Percentiles rank a stretch among this genome's conserved stretches.
Evolutionary conservation across 2,329 filamentous ascomycete genomes (phyloP).

Genomic region (Sclerotiophoma versabilis): DNA sequence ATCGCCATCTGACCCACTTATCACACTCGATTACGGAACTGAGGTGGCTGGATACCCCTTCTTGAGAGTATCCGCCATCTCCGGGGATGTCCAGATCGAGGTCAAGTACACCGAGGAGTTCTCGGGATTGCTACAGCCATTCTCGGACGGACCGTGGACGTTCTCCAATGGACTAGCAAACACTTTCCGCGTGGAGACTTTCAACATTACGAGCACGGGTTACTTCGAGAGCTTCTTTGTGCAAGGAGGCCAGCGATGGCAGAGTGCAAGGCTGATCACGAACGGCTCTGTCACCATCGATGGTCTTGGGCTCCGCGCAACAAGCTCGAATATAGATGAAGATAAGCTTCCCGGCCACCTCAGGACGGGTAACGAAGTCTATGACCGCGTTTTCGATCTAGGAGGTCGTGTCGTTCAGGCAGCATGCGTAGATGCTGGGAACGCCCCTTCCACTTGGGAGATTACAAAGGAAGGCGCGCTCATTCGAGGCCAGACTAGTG

Average conservation of each 20-base stretch:
- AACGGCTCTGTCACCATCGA: conserved; percentile 43
- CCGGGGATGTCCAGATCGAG: conserved; percentile 12
- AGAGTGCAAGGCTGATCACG: conserved; percentile 48
- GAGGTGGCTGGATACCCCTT: conserved; percentile 28
- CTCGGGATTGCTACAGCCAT: not conserved
- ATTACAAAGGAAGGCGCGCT: conserved; percentile 46
- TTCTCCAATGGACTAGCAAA: conserved; percentile 25
- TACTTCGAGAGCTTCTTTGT: conserved; percentile 44
- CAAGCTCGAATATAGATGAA: conserved; percentile 29
- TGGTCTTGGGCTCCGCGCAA: conserved; percentile 43
- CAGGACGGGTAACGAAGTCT: conserved; percentile 35
- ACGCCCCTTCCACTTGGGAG: conserved; percentile 43
- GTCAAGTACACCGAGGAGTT: conserved; percentile 18
- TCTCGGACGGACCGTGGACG: conserved; percentile 26
- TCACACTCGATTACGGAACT: conserved; percentile 24
- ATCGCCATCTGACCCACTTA: conserved; percentile 9
- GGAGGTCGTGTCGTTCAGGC: conserved; percentile 45
- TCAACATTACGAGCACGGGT: conserved; percentile 46
- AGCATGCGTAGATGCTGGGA: conserved; percentile 49
- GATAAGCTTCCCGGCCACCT: conserved; percentile 42
- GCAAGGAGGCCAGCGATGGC: conserved; percentile 54
- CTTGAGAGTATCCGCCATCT: conserved; percentile 4
- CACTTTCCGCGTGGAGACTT: conserved; percentile 50
- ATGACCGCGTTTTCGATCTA: conserved; percentile 50
- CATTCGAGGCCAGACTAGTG: conserved; percentile 45